These are phyloP conservation scores for Dactylellina parvicollis DNA, from an alignment of 2,329 filamentous ascomycete genomes.

Conservation along the genomic window DNA sequence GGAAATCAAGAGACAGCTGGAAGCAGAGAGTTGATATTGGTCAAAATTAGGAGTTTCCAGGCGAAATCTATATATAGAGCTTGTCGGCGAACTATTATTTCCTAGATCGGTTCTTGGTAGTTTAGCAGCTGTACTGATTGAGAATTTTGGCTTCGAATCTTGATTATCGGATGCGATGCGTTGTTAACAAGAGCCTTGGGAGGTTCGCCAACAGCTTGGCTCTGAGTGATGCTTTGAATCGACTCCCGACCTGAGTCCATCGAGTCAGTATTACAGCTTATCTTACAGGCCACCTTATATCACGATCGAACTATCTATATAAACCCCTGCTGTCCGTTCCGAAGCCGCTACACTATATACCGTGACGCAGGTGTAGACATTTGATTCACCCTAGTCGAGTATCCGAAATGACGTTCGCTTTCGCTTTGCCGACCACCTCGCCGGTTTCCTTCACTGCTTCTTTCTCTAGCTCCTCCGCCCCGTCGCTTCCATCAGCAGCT, in stretches of 20 bases:
- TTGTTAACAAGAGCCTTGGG: no score
- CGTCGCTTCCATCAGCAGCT: constrained; percentile 82
- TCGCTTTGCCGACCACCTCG: constrained; percentile 87
- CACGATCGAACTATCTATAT: neutral
- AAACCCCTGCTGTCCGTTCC: no score
- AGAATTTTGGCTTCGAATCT: no score
- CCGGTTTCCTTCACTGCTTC: constrained; percentile 81
- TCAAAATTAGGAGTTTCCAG: neutral
- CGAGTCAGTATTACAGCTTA: neutral
- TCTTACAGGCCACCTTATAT: neutral
- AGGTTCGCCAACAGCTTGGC: constrained; percentile 33
- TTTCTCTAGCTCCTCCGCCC: constrained; percentile 83
- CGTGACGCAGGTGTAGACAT: neutral
- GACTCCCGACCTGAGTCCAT: neutral
- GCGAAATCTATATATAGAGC: neutral
- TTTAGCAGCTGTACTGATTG: no score
- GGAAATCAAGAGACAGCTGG: constrained; percentile 54
- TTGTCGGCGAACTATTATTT: neutral
- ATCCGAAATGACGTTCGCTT: constrained; percentile 84
- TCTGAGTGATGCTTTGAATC: constrained; percentile 12
- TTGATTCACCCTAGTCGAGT: neutral
- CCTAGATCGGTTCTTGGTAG: no score
- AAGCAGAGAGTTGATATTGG: constrained; percentile 21
- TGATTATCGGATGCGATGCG: no score
- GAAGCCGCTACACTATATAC: no score